phyloP scores from a whole-genome alignment of 2,329 filamentous ascomycete genomes.

The Ceratocystis albifundus region DNA sequence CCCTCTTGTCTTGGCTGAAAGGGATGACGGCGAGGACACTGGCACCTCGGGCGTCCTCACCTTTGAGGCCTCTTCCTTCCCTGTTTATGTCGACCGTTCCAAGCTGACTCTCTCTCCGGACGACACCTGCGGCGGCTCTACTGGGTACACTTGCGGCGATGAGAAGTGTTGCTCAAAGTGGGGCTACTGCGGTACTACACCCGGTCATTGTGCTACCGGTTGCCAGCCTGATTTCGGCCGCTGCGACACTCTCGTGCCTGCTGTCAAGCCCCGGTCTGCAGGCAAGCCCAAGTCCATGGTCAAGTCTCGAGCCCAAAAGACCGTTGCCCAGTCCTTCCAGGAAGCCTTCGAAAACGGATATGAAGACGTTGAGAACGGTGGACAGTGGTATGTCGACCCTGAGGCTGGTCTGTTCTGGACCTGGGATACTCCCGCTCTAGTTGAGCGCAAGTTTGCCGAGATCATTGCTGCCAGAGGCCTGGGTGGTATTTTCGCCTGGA shows the following conservation, averaged over 20 bases:
- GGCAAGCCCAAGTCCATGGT: too few relatives aligned
- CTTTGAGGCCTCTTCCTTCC: neutral
- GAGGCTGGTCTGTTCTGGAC: constrained; percentile 56
- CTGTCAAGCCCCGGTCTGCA: too few relatives aligned
- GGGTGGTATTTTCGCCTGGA: constrained; percentile 68
- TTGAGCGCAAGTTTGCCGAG: constrained; percentile 49
- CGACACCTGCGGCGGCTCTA: too few relatives aligned
- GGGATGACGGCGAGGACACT: too few relatives aligned
- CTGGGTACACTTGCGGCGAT: too few relatives aligned
- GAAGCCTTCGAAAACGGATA: constrained; percentile 41
- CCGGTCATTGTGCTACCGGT: too few relatives aligned
- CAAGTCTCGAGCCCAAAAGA: too few relatives aligned
- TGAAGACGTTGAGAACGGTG: constrained; percentile 48
- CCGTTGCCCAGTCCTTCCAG: constrained; percentile 38
- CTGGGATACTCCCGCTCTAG: constrained; percentile 53
- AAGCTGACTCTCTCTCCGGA: too few relatives aligned
- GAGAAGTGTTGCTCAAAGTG: too few relatives aligned
- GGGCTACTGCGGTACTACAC: too few relatives aligned
- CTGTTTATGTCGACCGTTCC: neutral
- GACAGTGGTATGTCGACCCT: constrained; percentile 57
- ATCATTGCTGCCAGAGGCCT: constrained; percentile 46
- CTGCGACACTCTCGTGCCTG: too few relatives aligned
- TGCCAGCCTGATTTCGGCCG: too few relatives aligned
- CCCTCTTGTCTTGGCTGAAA: constrained; percentile 42
- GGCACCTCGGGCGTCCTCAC: neutral